Evolutionary conservation across 2,329 filamentous ascomycete species (phyloP).

Genomic region (Aspergillus arachidicola): DNA sequence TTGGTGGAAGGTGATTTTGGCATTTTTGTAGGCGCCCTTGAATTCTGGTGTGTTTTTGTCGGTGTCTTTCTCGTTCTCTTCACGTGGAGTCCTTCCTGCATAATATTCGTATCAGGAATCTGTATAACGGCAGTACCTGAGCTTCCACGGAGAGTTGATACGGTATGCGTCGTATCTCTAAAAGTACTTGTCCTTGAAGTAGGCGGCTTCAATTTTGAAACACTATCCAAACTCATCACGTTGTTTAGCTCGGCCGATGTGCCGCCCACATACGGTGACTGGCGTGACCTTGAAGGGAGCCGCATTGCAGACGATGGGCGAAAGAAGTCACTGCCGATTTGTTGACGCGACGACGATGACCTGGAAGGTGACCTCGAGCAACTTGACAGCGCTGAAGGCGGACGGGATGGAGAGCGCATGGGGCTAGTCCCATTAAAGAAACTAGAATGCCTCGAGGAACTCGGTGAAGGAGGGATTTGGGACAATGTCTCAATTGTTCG

Average conservation of each 20-base stretch:
- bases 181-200: constrained; percentile 23
- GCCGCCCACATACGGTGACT: constrained; percentile 27
- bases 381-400: constrained; percentile 61
- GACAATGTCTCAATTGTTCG: constrained; percentile 84
- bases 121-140: constrained; percentile 59
- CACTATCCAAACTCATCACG: constrained; percentile 20
- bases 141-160: constrained; percentile 57
- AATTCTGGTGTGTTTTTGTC: constrained; percentile 30
- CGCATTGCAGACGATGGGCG: constrained; percentile 35
- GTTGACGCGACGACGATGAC: constrained; percentile 51
- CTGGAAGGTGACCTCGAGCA: constrained; percentile 42
- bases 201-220: constrained; percentile 27
- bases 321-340: constrained; percentile 57
- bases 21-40: constrained; percentile 32
- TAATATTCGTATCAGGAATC: constrained; percentile 38
- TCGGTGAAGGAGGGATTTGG: constrained; percentile 76
- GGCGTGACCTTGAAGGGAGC: constrained; percentile 37
- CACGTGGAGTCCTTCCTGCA: constrained; percentile 42
- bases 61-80: constrained; percentile 41
- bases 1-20: constrained; percentile 36
- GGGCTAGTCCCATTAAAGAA: constrained; percentile 71
- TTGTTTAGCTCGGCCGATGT: constrained; percentile 19
- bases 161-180: constrained; percentile 50
- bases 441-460: constrained; percentile 66
- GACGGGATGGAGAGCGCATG: constrained; percentile 64